Conservation (phyloP, 73 alveolate genomes). For the Uronychia setigera region DNA sequence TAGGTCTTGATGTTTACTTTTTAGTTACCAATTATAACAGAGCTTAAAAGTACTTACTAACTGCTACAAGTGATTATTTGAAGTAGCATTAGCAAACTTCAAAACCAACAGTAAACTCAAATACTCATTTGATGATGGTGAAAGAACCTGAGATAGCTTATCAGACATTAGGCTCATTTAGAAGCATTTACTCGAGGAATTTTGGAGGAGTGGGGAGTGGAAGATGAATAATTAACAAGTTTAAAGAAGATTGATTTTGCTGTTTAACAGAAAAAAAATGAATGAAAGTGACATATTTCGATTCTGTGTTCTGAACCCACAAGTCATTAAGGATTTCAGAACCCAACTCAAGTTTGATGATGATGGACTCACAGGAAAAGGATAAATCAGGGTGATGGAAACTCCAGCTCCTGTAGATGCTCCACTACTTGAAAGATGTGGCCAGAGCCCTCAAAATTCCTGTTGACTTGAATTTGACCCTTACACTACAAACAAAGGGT, state of each 20-base stretch:
- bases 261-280: too few relatives aligned
- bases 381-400: not conserved
- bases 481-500: not conserved
- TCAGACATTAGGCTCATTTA: not conserved
- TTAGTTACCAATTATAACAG: not conserved
- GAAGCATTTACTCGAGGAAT: not conserved
- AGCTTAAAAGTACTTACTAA: not conserved
- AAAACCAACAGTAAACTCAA: too few relatives aligned
- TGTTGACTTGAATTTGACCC: not conserved
- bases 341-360: not conserved
- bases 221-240: too few relatives aligned
- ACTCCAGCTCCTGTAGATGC: not conserved
- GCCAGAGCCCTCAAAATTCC: not conserved
- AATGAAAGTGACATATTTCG: too few relatives aligned
- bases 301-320: too few relatives aligned
- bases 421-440: not conserved
- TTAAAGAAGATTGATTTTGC: too few relatives aligned
- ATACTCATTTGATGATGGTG: not conserved
- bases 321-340: too few relatives aligned
- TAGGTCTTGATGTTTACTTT: not conserved
- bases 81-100: not conserved
- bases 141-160: not conserved
- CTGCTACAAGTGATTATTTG: not conserved
- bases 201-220: not conserved
- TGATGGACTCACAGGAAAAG: not conserved